Evolutionary conservation across 108 stramenopile species (phyloP), one percentile per base, ranked within the genome.

Genomic region (Nitzschia inconspicua): DNA sequence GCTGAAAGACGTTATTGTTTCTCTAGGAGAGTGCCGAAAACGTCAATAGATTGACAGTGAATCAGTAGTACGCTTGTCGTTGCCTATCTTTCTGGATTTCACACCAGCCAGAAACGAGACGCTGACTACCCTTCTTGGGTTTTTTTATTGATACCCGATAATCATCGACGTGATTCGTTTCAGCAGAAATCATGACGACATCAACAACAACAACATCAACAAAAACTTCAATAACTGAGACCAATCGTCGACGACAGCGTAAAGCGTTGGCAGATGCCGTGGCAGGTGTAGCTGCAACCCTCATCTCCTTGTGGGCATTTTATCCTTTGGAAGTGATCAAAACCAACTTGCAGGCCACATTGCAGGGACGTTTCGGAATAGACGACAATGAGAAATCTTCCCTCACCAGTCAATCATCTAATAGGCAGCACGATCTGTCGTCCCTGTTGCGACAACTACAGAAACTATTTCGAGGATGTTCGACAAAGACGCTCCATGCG

Each of bases 291-390:
- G 57, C 76, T 23, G 95, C 89, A 4, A 85, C 88, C 4, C 44
- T 94, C 28, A 66, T 91, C n/a, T 69, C 93, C n/a, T 70, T 93
- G 44, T 79, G 85, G 68, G 66, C 77, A 22, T 96, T 94, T 60
- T 94, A 96, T 71, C 95, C 93, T 4, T 67, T 94, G 28, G 95
- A 96, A 68, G 83, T 94, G 0, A 63, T 68, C 47, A 96, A 96
- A 62, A 91, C 92, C 1, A 79, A 77, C 40, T 30, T 75, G 0
- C 91, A 93, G 55, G 88, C 85, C 2, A 19, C 18, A 11, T 13
- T 34, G 14, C 25, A 10, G 36, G 11, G 10, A 11, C 36, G 11
- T 8, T 1, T 18, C 29, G 19, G 24, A 31, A 8, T 4, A 16
- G 54, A 22, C 49, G 2, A 19, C 48, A 37, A 31, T 13, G 47